Percentiles rank a stretch among this genome's conserved stretches.
Evolutionary conservation across 306 rosid genomes (phyloP).

Genomic region (Rubus idaeus): DNA sequence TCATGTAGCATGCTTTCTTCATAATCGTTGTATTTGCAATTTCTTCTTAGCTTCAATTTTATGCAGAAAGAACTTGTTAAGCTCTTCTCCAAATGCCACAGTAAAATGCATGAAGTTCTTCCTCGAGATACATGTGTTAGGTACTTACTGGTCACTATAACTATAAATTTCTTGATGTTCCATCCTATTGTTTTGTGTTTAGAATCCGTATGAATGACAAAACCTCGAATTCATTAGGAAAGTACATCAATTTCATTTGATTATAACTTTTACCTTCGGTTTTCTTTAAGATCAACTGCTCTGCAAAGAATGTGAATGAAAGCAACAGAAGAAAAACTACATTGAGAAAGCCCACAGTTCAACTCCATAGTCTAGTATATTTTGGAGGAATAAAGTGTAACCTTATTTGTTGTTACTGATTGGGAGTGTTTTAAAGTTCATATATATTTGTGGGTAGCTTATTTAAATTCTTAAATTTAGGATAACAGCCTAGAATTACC

Average conservation of each 20-base stretch:
- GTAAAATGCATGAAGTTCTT: constrained; percentile 76
- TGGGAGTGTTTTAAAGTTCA: not conserved
- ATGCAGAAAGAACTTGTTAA: constrained; percentile 65
- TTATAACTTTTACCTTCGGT: not conserved
- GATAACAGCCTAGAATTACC: not conserved
- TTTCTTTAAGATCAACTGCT: not conserved
- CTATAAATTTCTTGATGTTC: constrained; percentile 11
- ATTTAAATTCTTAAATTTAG: not conserved
- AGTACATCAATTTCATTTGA: not conserved
- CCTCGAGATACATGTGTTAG: constrained; percentile 54
- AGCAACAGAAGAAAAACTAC: not conserved
- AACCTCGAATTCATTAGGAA: not conserved
- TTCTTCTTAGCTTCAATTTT: constrained; percentile 26
- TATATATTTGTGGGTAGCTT: not conserved
- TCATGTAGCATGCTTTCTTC: not conserved
- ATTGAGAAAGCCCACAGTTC: not conserved
- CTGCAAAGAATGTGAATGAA: not conserved
- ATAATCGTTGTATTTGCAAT: constrained; percentile 6
- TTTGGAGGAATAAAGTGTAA: not conserved
- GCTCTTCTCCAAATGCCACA: constrained; percentile 74
- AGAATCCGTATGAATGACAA: not conserved
- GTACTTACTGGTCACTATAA: constrained; percentile 29
- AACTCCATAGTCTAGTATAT: not conserved
- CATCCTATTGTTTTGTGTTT: not conserved
- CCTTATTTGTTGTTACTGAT: not conserved